phyloP scores from a whole-genome alignment of 208 protist genomes.

The Leptomonas pyrrhocoris region DNA sequence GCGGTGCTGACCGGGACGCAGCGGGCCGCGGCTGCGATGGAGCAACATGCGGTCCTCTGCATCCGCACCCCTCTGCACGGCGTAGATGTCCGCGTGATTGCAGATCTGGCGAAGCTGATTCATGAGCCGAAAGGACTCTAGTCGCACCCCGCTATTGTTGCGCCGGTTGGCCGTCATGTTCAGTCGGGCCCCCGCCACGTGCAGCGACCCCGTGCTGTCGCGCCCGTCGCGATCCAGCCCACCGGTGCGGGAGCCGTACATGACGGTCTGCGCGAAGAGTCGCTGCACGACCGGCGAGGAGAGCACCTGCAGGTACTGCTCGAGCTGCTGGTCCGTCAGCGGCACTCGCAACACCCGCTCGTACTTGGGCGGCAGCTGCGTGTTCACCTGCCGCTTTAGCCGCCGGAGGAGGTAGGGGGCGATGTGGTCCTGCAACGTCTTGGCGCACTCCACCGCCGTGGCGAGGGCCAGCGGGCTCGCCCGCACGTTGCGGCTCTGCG shows the following conservation, averaged over 20 bases:
- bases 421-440: constrained; percentile 93
- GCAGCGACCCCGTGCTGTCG: constrained; percentile 57
- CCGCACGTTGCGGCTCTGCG: constrained; percentile 91
- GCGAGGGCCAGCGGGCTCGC: constrained; percentile 88
- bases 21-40: background rate
- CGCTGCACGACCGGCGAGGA: constrained; percentile 63
- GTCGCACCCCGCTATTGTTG: constrained; percentile 42
- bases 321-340: constrained; percentile 93
- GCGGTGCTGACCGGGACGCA: constrained; percentile 15
- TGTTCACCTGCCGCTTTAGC: constrained; percentile 94
- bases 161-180: constrained; percentile 48
- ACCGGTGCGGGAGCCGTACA: constrained; percentile 34
- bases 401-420: constrained; percentile 96
- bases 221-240: constrained; percentile 63
- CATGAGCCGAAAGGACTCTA: constrained; percentile 69
- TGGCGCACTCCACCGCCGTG: constrained; percentile 95
- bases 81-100: constrained; percentile 83
- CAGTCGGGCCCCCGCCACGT: constrained; percentile 59
- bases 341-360: constrained; percentile 97
- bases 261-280: constrained; percentile 52
- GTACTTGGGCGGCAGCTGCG: constrained; percentile 92
- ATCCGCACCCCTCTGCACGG: constrained; percentile 39
- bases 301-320: constrained; percentile 92
- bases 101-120: constrained; percentile 82
- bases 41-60: constrained; percentile 36